Evolutionary conservation across 495 filamentous ascomycete genomes (phyloP), one percentile per base, ranked within the genome.

Genomic region (Trichoderma gamsii): DNA sequence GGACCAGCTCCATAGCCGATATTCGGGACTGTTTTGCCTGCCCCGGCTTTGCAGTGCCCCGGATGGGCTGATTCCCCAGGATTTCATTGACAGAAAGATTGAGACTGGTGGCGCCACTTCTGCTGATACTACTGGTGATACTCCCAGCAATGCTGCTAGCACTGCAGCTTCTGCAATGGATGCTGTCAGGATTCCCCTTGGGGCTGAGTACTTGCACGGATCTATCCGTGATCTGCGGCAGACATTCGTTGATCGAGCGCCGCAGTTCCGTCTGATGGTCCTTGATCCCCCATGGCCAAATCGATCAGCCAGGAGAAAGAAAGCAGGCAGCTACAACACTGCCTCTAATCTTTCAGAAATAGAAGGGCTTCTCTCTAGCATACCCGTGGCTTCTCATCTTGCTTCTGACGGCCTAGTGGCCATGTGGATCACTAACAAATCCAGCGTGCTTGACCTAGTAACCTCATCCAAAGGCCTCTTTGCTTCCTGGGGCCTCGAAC

Each of bases 261-360:
- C 79, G 29, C 77, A 79, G 66, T 97, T 97, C 78, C 83, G 94
- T 74, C 79, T 97, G 46, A 85, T 97, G 63, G 76, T 97, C 29
- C 83, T 98, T 9, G 95, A 98, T 74, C 95, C 95, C 23, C 95
- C 95, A 3, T 99, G 94, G 94, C 89, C 92, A 2, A 97, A 97
- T 73, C 84, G 86, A n/a, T 97, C 92, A 27, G 95, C 89, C 12
- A 84, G 84, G 66, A 86, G 93, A 21, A 89, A 88, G 56, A 61
- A 52, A 7, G 77, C 78, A 16, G 81, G 84, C 23, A 71, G 77
- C 25, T 97, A 97, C 76, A 70, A 74, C 1, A 88, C 85, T n/a
- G 79, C 82, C 15, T 71, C 79, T 11, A 73, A 75, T 41, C 71
- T 79, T 16, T 71, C 75, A 51, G 78, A 79, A 63, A 79, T 79